Conservation (phyloP, 345 rosid species). For the Syzygium jambos region DNA sequence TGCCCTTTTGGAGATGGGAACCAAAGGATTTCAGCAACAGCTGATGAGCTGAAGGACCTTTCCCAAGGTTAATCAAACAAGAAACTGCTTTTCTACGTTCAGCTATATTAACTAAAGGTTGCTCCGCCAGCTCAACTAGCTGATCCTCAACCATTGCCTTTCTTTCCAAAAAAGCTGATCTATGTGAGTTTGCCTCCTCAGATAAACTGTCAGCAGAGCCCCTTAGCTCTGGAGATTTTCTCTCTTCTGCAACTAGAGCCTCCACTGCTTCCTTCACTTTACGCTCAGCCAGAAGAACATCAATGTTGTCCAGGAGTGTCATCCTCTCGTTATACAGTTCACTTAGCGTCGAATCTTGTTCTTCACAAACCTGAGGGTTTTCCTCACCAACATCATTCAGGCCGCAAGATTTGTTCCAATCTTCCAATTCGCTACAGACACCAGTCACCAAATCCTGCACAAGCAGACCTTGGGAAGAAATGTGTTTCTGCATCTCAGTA, state of each 20-base stretch:
- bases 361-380: slow-evolving; percentile 18
- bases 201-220: slow-evolving; percentile 38
- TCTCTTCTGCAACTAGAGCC: slow-evolving; percentile 67
- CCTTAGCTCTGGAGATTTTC: slow-evolving; percentile 44
- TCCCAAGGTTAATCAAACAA: slow-evolving; percentile 73
- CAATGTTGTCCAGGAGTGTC: slow-evolving; percentile 53
- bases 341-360: slow-evolving; percentile 18
- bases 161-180: slow-evolving; percentile 49
- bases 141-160: slow-evolving; percentile 65
- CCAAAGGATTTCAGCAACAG: slow-evolving; percentile 46
- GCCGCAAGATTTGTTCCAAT: slow-evolving; percentile 40
- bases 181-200: slow-evolving; percentile 36
- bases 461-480: slow-evolving; percentile 77
- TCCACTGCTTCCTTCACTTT: slow-evolving; percentile 67
- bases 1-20: slow-evolving; percentile 50
- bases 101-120: slow-evolving; percentile 37
- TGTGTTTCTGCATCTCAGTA: slow-evolving; percentile 73
- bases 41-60: slow-evolving; percentile 80
- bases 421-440: slow-evolving; percentile 64
- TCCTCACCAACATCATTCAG: slow-evolving; percentile 23
- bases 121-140: slow-evolving; percentile 57
- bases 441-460: slow-evolving; percentile 88
- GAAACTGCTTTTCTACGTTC: slow-evolving; percentile 51
- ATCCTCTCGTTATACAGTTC: slow-evolving; percentile 23
- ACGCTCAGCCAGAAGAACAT: slow-evolving; percentile 83